A percentile compares a stretch with the other conserved stretches of the same genome.
Conservation (phyloP, 148 eudicot species). For the Pouteria glomerata region DNA sequence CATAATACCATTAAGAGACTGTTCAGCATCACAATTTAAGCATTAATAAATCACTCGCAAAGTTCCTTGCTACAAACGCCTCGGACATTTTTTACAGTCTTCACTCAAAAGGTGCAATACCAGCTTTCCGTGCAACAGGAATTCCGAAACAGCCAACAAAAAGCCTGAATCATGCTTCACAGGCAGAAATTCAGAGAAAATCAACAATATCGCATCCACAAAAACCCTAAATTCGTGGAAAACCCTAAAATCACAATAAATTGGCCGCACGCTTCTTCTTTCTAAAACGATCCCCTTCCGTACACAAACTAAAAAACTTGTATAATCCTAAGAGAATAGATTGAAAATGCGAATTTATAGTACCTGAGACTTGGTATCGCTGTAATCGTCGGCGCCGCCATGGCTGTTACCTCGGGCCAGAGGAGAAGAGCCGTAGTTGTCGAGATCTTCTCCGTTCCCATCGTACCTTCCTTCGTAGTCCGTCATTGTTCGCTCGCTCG, state of each 20-base stretch:
- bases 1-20: not conserved
- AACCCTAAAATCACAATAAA: not conserved
- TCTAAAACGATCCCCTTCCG: not conserved
- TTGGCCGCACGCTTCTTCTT: not conserved
- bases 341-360: not conserved
- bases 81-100: not conserved
- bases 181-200: not conserved
- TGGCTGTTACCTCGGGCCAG: slow-evolving; percentile 24
- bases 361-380: slow-evolving; percentile 48
- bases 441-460: slow-evolving; percentile 43
- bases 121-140: not conserved
- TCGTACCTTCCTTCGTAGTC: slow-evolving; percentile 47
- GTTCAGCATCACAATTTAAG: too few relatives aligned
- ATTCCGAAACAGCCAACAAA: not conserved
- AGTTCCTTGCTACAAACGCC: not conserved
- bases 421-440: slow-evolving; percentile 34
- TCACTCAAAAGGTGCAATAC: too few relatives aligned
- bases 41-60: not conserved
- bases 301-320: not conserved
- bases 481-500: slow-evolving; percentile 46
- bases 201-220: not conserved
- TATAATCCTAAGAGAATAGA: too few relatives aligned
- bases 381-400: slow-evolving; percentile 35
- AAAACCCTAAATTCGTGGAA: slow-evolving; percentile 1
- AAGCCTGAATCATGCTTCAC: not conserved